phyloP scores from a whole-genome alignment of 1,284 basidiomycete genomes.

The Puccinia triticina region DNA sequence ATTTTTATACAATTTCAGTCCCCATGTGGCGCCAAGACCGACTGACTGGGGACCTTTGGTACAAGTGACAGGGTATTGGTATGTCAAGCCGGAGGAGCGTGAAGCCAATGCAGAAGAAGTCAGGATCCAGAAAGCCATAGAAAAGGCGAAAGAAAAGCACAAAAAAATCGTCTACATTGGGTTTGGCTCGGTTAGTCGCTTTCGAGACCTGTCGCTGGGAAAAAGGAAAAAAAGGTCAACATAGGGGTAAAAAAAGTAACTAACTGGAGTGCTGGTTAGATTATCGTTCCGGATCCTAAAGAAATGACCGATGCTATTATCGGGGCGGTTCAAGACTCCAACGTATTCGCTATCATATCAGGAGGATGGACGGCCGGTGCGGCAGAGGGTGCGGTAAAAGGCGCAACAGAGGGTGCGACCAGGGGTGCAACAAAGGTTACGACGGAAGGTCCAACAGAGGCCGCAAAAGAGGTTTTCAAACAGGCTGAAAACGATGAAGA shows the following conservation, averaged over 20 bases:
- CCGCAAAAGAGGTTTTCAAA: background rate
- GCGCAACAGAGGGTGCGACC: background rate
- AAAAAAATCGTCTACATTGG: constrained; percentile 59
- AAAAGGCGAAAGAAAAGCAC: constrained; percentile 53
- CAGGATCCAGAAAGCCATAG: constrained; percentile 54
- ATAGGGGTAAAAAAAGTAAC: background rate
- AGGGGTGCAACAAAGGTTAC: constrained; percentile 59
- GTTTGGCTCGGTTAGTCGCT: constrained; percentile 56
- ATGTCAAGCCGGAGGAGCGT: constrained; percentile 77
- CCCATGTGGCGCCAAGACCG: constrained; percentile 72
- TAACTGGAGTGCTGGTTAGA: background rate
- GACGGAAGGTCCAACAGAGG: constrained; percentile 31
- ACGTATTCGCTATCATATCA: constrained; percentile 74
- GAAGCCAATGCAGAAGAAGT: constrained; percentile 53
- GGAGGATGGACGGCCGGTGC: constrained; percentile 94
- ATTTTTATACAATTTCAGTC: constrained; percentile 94
- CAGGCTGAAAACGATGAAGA: background rate
- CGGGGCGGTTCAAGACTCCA: constrained; percentile 55
- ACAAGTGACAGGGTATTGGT: constrained; percentile 93
- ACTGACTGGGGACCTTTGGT: constrained; percentile 99
- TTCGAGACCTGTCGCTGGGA: background rate
- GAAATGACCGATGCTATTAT: constrained; percentile 52
- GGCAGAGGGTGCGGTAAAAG: constrained; percentile 62
- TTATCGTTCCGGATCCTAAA: constrained; percentile 55
- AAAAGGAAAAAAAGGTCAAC: background rate